Base-by-base conservation (phyloP, 2,329 filamentous ascomycete species). In the Ophiostoma tasmaniense region DNA sequence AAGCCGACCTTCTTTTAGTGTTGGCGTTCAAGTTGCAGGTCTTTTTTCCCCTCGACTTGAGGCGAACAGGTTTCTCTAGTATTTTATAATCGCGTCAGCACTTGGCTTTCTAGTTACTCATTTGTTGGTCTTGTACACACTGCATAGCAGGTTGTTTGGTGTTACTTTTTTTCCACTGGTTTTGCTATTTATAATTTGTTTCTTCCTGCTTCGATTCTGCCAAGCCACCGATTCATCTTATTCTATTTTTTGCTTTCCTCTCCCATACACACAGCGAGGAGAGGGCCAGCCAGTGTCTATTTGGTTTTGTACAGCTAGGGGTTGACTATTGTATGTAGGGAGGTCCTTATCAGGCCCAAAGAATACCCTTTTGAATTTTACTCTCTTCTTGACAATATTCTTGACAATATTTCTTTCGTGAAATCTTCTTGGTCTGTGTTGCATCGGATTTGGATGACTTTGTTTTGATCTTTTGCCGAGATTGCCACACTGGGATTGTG, bases 1-100 rank as follows among this genome's bases (percentile, higher is more conserved):
- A 89, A 87, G 77, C 85, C 86, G 0, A 83, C 81, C 0, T 89
- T 89, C 73, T 88, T 87, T 72, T 87, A 61, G 75, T 52, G 13
- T 5, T 3, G 25, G n/a, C 17, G 11, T 4, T 52, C 35, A 5
- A 5, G 2, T 7, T 45, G 17, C 8, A n/a, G 13, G 74, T 25
- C 22, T 35, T 45, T 17, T 30, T 4, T 30, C 2, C 20, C 30
- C 11, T 55, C 50, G 22, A 6, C n/a, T 25, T 25, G 8, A 4
- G 50, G 22, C n/a, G n/a, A n/a, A n/a, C 42, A 45, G 5, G 5
- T 8, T 37, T 14, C 8, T 2, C 5, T 50, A n/a, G 50, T 28
- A 3, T 66, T 22, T 55, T 55, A 13, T 25, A 25, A 55, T 55
- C 50, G 13, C 50, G 22, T 22, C 50, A 7, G 4, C n/a, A 10